Base-by-base conservation (phyloP, 2,329 filamentous ascomycete species). In the Verticillium alfalfae region DNA sequence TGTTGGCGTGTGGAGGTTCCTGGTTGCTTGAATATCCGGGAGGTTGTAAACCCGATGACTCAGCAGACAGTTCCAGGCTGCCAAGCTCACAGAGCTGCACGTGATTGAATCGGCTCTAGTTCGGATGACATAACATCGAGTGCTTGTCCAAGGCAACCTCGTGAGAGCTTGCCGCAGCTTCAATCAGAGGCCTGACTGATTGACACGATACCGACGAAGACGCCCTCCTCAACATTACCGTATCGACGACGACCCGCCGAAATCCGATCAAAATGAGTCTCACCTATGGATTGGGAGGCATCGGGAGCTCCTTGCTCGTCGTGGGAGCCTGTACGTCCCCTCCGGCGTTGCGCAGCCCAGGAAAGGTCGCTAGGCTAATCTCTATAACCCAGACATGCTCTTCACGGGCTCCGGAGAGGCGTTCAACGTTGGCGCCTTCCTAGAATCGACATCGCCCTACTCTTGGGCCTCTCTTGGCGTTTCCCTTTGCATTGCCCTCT, bases 361-460 rank as follows among this genome's bases (percentile, higher is more conserved):
- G 49, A 36, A 45, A 59, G 16, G 58, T 59, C 37, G 26, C 10
- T 34, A 38, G 62, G 62, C 65, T 66, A 63, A 64, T 63, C 60
- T 64, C 60, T 64, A 49, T 67, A 68, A 62, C 36, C 66, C 76
- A 99, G 95, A 99, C 79, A 96, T 99, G 92, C 92, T 99, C 75
- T 97, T 99, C 75, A 96, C 95, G 72, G 93, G 92, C 73, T 93
- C 91, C 76, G 95, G 96, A 74, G 94, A 99, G 84, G 83, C 89
- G 63, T 99, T 99, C 81, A 96, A 99, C 80, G 92, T 98, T 76
- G 96, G 96, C 76, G 88, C 89, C 75, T 98, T 98, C 76, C 88
- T 99, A 77, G 93, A 97, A 79, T 89, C 90, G 66, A 87, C 98
- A 70, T 98, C 95, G 62, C 96, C 95, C 26, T 96, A 94, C 74